Conservation (phyloP, 805 yeast species). For the Nakazawaea siamensis region DNA sequence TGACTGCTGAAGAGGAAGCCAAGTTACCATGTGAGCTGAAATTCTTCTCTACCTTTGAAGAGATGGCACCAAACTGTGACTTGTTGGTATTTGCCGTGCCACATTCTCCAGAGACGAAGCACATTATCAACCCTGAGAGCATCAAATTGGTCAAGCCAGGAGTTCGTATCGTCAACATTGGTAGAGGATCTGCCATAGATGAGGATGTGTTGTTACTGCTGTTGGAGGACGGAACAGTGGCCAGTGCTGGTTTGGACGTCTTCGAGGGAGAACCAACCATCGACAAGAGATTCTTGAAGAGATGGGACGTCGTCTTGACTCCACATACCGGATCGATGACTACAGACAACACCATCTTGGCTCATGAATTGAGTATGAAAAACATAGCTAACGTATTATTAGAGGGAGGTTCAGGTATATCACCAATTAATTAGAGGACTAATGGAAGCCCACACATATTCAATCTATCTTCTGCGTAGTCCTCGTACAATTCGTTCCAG, state of each 20-base stretch:
- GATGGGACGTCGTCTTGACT: conserved; percentile 40
- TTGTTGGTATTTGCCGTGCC: conserved; percentile 52
- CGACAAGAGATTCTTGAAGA: conserved; percentile 18
- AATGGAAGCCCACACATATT: conserved; percentile 11
- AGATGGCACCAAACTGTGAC: conserved; percentile 32
- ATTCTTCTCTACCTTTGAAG: conserved; percentile 26
- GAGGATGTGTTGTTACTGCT: conserved; percentile 40
- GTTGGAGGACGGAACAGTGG: conserved; percentile 34
- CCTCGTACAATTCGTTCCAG: conserved; percentile 24
- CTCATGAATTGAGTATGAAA: conserved; percentile 34
- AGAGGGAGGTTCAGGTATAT: conserved; percentile 20
- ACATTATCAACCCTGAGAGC: conserved; percentile 34
- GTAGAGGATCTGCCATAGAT: conserved; percentile 50
- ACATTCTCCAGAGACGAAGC: conserved; percentile 41
- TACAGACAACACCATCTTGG: conserved; percentile 31
- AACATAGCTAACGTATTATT: conserved; percentile 33
- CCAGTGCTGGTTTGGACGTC: conserved; percentile 56
- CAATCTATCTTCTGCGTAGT: conserved; percentile 13
- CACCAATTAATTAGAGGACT: conserved; percentile 17
- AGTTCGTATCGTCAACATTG: conserved; percentile 46
- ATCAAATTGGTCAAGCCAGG: conserved; percentile 30
- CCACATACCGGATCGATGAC: conserved; percentile 64
- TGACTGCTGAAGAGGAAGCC: conserved; percentile 17
- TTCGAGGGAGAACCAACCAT: conserved; percentile 45
- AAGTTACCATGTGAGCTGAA: conserved; percentile 26